Conservation (phyloP, 2,329 filamentous ascomycete genomes). For the Colletotrichum sp. region DNA sequence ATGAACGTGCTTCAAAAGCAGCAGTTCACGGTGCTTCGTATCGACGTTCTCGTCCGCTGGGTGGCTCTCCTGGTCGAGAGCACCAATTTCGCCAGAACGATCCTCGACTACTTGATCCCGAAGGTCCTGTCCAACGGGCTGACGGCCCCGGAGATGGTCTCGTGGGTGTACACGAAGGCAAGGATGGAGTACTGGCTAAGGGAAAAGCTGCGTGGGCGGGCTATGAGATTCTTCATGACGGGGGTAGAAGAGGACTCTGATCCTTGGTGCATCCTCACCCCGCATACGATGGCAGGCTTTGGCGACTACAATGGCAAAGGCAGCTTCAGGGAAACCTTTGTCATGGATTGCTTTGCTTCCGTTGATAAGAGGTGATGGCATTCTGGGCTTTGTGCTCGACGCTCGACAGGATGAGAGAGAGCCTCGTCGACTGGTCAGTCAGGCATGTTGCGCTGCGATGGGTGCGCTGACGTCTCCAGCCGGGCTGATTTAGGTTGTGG, state of each 20-base stretch:
- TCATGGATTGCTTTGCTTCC: not conserved
- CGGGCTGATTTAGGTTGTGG: not conserved
- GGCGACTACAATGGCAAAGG: conserved; percentile 9
- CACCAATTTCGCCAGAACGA: not conserved
- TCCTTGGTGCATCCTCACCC: not conserved
- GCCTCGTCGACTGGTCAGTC: too few species aligned
- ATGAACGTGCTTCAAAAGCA: not conserved
- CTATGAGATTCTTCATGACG: not conserved
- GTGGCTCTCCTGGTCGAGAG: not conserved
- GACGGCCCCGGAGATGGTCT: not conserved
- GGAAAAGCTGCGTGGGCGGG: not conserved
- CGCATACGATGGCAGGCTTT: not conserved
- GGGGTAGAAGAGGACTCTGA: not conserved
- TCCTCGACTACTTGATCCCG: conserved; percentile 3
- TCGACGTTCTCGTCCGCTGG: not conserved
- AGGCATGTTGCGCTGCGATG: too few species aligned
- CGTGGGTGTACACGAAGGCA: not conserved
- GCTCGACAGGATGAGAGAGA: too few species aligned
- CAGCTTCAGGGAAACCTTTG: not conserved
- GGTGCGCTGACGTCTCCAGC: too few species aligned
- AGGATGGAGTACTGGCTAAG: not conserved
- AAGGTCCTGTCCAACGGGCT: not conserved
- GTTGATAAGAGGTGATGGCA: not conserved
- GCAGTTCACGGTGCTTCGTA: not conserved
- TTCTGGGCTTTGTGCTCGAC: too few species aligned